These are phyloP conservation scores for Cynanchum wilfordii DNA, from an alignment of 257 asterid species.

Conservation along the genomic window DNA sequence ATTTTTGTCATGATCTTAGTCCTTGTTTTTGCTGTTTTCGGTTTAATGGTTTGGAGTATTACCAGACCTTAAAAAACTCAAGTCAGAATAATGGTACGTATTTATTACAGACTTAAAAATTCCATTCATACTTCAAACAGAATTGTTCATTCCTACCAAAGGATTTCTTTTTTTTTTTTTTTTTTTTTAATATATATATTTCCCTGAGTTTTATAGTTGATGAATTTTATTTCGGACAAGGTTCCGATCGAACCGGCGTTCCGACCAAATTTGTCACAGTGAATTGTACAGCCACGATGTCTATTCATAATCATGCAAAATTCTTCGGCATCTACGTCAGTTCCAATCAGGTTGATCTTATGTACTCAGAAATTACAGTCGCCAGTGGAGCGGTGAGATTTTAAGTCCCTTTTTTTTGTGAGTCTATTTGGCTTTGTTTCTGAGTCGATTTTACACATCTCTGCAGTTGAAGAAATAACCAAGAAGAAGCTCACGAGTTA, in stretches of 20 bases:
- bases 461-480: slow-evolving; percentile 50
- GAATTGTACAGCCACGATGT: slow-evolving; percentile 49
- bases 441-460: not conserved
- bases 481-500: slow-evolving; percentile 29
- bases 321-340: slow-evolving; percentile 56
- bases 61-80: slow-evolving; percentile 38
- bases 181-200: too few species aligned
- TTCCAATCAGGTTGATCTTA: slow-evolving; percentile 39
- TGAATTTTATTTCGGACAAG: slow-evolving; percentile 41
- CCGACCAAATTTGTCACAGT: slow-evolving; percentile 54
- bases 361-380: slow-evolving; percentile 40
- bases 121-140: not conserved
- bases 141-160: too few species aligned
- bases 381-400: slow-evolving; percentile 64
- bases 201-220: slow-evolving; percentile 41
- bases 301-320: slow-evolving; percentile 53
- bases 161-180: not conserved
- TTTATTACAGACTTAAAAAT: not conserved
- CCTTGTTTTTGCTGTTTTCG: slow-evolving; percentile 23
- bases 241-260: slow-evolving; percentile 64
- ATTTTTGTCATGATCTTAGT: slow-evolving; percentile 22
- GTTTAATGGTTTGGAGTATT: slow-evolving; percentile 51
- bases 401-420: not conserved
- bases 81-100: slow-evolving; percentile 41
- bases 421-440: not conserved